Evolutionary conservation across 805 yeast species (phyloP).

Genomic region (Wickerhamomyces kurtzmanii): DNA sequence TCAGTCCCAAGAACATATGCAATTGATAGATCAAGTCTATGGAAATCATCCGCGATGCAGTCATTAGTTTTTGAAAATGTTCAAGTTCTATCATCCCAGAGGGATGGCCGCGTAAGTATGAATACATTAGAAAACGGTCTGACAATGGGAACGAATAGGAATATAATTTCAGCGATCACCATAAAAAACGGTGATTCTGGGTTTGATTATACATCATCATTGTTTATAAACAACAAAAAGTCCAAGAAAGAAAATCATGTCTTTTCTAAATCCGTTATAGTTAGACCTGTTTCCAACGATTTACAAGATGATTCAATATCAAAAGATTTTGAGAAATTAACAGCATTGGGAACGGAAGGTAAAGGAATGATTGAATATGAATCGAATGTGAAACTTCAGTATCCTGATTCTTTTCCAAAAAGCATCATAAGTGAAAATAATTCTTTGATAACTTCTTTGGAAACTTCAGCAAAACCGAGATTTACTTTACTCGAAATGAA

Average conservation of each 20-base stretch:
- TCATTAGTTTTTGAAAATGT: slow-evolving; percentile 34
- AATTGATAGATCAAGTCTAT: slow-evolving; percentile 19
- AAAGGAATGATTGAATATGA: too few relatives aligned
- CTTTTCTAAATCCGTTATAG: slow-evolving; percentile 19
- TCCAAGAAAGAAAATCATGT: slow-evolving; percentile 5
- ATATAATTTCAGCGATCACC: slow-evolving; percentile 32
- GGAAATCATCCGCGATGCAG: slow-evolving; percentile 33
- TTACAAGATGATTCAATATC: too few relatives aligned
- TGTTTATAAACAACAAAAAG: slow-evolving; percentile 6
- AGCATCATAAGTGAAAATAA: slow-evolving; percentile 8
- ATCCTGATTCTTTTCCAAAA: slow-evolving; percentile 23
- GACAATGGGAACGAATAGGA: slow-evolving; percentile 31
- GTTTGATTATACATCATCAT: slow-evolving; percentile 4
- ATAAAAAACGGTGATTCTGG: slow-evolving; percentile 5
- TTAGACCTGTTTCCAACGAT: slow-evolving; percentile 8
- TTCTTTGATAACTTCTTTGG: slow-evolving; percentile 8
- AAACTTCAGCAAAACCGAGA: slow-evolving; percentile 11
- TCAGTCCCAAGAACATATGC: slow-evolving; percentile 4
- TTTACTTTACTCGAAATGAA: slow-evolving; percentile 13
- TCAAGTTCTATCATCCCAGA: slow-evolving; percentile 29
- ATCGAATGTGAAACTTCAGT: too few relatives aligned
- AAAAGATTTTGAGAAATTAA: slow-evolving; percentile 1
- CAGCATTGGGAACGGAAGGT: neutral
- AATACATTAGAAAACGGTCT: slow-evolving; percentile 30
- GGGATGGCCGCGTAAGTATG: slow-evolving; percentile 26